These are phyloP conservation scores for Dipodascus albidus DNA, from an alignment of 805 yeast species.

Conservation along the genomic window DNA sequence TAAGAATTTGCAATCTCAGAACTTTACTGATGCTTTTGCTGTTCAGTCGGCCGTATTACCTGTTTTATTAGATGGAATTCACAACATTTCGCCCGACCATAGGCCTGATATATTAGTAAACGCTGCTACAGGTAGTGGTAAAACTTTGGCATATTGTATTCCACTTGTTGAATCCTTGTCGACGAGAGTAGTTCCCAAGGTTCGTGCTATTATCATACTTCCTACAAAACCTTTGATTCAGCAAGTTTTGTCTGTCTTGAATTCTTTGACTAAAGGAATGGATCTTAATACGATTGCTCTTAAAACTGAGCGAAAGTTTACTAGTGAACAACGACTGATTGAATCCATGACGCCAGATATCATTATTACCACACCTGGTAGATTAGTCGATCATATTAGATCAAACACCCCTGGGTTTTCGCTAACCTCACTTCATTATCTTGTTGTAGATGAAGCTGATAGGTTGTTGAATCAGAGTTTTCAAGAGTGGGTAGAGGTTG, in stretches of 20 bases:
- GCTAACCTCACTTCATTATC: conserved; percentile 43
- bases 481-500: conserved; percentile 76
- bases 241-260: conserved; percentile 66
- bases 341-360: conserved; percentile 24
- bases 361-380: conserved; percentile 63
- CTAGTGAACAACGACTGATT: conserved; percentile 51
- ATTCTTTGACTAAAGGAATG: conserved; percentile 52
- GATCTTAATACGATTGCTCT: conserved; percentile 52
- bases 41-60: conserved; percentile 64
- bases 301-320: conserved; percentile 40
- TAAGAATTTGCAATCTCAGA: conserved; percentile 34
- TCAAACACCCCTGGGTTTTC: conserved; percentile 30
- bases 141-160: conserved; percentile 77
- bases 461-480: conserved; percentile 86
- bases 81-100: conserved; percentile 24
- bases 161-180: conserved; percentile 68
- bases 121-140: conserved; percentile 95
- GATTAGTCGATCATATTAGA: conserved; percentile 52
- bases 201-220: conserved; percentile 67
- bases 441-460: conserved; percentile 90
- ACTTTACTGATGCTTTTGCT: conserved; percentile 53
- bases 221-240: conserved; percentile 83
- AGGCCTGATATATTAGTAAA: conserved; percentile 63
- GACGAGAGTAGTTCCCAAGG: conserved; percentile 53
- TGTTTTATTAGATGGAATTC: conserved; percentile 34